A percentile compares a stretch with the other conserved stretches of the same genome.
These are phyloP conservation scores for Mycena indigotica DNA, from an alignment of 768 basidiomycete genomes.

Conservation along the genomic window DNA sequence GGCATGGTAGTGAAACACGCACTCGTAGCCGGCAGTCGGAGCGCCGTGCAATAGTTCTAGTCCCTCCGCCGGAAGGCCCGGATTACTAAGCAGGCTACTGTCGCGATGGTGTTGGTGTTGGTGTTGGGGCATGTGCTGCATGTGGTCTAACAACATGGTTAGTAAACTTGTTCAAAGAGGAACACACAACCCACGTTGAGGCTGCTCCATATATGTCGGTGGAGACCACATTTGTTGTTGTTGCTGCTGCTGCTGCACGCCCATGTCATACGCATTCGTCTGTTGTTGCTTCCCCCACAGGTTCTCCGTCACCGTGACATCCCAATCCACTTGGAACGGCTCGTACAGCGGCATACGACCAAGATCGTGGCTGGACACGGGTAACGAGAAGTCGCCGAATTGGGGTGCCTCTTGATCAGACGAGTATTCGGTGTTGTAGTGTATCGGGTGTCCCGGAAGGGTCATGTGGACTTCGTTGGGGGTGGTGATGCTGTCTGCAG, in stretches of 20 bases:
- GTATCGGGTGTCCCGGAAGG: neutral
- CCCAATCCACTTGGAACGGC: slow-evolving; percentile 8
- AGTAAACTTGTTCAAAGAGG: neutral
- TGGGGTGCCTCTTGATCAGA: neutral
- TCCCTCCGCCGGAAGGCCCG: neutral
- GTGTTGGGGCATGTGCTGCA: neutral
- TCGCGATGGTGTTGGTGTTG: neutral
- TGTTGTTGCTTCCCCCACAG: neutral
- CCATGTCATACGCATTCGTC: neutral
- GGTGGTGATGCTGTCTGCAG: neutral
- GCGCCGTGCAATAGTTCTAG: slow-evolving; percentile 1
- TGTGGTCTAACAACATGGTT: neutral
- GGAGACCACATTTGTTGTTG: neutral
- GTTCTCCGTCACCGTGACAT: neutral
- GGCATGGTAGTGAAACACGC: neutral
- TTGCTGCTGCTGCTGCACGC: neutral
- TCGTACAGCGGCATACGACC: slow-evolving; percentile 16
- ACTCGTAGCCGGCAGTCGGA: slow-evolving; percentile 19
- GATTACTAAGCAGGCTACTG: neutral
- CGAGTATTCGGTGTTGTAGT: neutral
- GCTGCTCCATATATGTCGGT: neutral
- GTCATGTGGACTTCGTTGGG: neutral
- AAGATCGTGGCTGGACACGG: slow-evolving; percentile 17
- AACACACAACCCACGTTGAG: neutral
- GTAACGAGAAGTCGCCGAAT: slow-evolving; percentile 4